Base-by-base conservation (phyloP, 306 rosid species). In the Sindora glabra region DNA sequence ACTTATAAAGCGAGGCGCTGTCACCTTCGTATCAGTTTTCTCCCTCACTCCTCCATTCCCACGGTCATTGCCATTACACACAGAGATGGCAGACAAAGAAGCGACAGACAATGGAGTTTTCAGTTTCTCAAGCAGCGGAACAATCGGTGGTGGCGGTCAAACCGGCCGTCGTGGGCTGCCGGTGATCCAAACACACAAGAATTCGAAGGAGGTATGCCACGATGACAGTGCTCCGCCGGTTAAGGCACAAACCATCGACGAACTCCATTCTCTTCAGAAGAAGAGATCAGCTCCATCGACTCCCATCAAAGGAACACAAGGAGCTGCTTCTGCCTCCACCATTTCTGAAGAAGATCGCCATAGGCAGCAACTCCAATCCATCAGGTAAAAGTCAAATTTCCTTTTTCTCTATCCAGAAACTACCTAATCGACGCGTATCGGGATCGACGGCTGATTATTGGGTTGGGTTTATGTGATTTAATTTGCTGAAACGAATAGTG, bases 231-330 rank as follows among this genome's bases (percentile, higher is more conserved):
- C n/a, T n/a, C n/a, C n/a, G n/a, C n/a, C n/a, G n/a, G 72, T 81
- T 9, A 81, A 51, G 40, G 87, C 83, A 17, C 74, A 78, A 38
- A 77, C 87, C 4, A 45, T 81, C 17, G 84, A 78, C 9, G 87
- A 81, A 64, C 76, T 81, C 12, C 87, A 77, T 51, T 78, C 84
- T 34, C 76, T 81, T 36, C 87, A 81, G 81, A 71, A 42, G 54
- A 81, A 81, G 72, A 77, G 21, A 55, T 51, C 86, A 0, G 58
- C 78, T 1, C 87, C 83, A 2, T 58, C 59, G 32, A 77, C 87
- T 24, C 87, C 87, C 45, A 57, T 59, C 24, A 56, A 39, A 2
- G 79, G 69, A 3, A 6, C n/a, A n/a, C n/a, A 47, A n/a, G 66
- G 25, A 10, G 66, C 60, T 23, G 48, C n/a, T n/a, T n/a, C n/a